Conservation (phyloP, 129 eudicot genomes). For the Mikania micrantha region DNA sequence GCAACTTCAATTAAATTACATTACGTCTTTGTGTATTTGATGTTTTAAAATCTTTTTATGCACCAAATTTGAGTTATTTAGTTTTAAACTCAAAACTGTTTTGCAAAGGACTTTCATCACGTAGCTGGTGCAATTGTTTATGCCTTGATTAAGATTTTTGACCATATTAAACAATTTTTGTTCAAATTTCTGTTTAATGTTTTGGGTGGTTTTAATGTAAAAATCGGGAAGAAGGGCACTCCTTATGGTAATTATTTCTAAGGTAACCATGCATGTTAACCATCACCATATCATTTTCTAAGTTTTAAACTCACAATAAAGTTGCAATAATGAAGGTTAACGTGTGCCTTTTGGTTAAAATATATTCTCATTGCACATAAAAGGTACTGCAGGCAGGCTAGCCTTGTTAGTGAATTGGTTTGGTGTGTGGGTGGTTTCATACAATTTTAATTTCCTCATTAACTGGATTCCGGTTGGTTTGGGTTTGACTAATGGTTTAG, state of each 20-base stretch:
- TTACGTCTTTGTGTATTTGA: too few relatives aligned
- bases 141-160: constrained; percentile 69
- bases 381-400: constrained; percentile 74
- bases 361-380: constrained; percentile 79
- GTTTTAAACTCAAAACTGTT: too few relatives aligned
- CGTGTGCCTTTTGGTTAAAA: constrained; percentile 22
- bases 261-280: constrained; percentile 45
- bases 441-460: constrained; percentile 70
- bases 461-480: constrained; percentile 90
- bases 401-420: constrained; percentile 81
- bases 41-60: too few relatives aligned
- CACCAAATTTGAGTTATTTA: too few relatives aligned
- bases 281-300: neutral
- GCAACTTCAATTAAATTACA: too few relatives aligned
- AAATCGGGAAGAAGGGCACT: constrained; percentile 82
- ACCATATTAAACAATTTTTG: neutral
- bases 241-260: constrained; percentile 73
- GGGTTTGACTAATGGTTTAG: too few relatives aligned
- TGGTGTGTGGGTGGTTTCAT: constrained; percentile 84
- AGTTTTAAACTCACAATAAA: neutral
- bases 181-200: neutral
- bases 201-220: constrained; percentile 71
- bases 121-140: constrained; percentile 62
- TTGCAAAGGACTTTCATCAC: constrained; percentile 71
- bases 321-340: neutral